phyloP scores from a whole-genome alignment of 768 basidiomycete species.

The Termitomyces bulborhizus region DNA sequence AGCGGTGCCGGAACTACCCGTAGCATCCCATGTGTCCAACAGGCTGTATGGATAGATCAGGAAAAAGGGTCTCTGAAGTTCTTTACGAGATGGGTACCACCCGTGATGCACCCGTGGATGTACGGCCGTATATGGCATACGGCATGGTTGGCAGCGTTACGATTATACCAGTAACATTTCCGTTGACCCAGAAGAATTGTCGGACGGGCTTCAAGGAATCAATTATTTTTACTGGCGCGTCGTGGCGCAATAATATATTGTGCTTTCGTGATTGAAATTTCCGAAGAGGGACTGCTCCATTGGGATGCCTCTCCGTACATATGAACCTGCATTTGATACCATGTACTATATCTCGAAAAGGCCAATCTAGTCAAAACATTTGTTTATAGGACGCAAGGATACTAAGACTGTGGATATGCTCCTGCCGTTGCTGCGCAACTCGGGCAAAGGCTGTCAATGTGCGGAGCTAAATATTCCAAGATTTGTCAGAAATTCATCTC shows the following conservation, averaged over 20 bases:
- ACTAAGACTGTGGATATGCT: constrained; percentile 1
- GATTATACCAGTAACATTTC: too few relatives aligned
- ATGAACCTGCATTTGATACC: not conserved
- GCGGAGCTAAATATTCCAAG: constrained; percentile 27
- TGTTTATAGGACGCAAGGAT: not conserved
- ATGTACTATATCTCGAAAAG: not conserved
- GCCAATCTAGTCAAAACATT: not conserved
- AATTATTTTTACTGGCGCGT: too few relatives aligned
- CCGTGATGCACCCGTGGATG: too few relatives aligned
- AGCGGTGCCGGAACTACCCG: too few relatives aligned
- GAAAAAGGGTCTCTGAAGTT: too few relatives aligned
- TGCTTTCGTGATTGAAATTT: too few relatives aligned
- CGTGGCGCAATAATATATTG: not conserved
- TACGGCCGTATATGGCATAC: too few relatives aligned
- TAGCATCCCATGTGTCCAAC: too few relatives aligned
- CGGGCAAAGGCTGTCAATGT: constrained; percentile 36
- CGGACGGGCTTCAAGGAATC: not conserved
- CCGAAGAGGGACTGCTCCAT: not conserved
- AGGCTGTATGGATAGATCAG: too few relatives aligned
- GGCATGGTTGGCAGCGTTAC: too few relatives aligned
- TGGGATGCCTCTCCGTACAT: too few relatives aligned
- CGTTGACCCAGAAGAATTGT: not conserved
- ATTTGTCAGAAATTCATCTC: not conserved
- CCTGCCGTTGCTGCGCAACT: constrained; percentile 22
- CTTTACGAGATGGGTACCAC: too few relatives aligned